A percentile compares a stretch with the other conserved stretches of the same genome.
These are phyloP conservation scores for Liriodendron chinense DNA, from an alignment of 164 flowering plant species.

Conservation along the genomic window DNA sequence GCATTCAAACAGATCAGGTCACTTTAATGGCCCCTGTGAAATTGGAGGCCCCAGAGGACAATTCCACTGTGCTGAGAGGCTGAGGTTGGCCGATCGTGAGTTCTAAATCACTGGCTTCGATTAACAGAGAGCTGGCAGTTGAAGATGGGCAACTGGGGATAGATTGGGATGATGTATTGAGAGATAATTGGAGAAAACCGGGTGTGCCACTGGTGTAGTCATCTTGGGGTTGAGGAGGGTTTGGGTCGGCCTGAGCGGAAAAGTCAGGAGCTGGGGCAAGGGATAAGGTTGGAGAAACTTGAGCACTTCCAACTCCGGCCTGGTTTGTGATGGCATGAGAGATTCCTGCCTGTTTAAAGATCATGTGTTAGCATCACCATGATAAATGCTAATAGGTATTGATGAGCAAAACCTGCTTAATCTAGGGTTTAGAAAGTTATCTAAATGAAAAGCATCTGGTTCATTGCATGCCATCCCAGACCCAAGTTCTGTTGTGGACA, in stretches of 20 bases:
- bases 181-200: slow-evolving; percentile 6
- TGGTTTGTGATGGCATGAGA: background rate
- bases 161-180: background rate
- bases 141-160: background rate
- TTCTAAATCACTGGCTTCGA: slow-evolving; percentile 16
- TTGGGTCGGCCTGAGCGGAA: background rate
- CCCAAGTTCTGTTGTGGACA: too few species aligned
- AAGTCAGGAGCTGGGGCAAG: slow-evolving; percentile 7
- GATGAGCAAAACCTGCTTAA: background rate
- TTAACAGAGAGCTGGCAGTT: slow-evolving; percentile 2
- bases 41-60: slow-evolving; percentile 6
- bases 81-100: slow-evolving; percentile 19
- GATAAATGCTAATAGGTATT: background rate
- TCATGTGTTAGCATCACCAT: background rate
- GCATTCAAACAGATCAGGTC: slow-evolving; percentile 4
- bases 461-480: too few species aligned
- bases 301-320: background rate
- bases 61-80: background rate
- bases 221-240: background rate
- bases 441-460: too few species aligned
- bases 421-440: background rate
- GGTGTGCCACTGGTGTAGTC: background rate
- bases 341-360: slow-evolving; percentile 3
- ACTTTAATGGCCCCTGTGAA: slow-evolving; percentile 17
- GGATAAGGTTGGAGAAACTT: background rate